These are phyloP conservation scores for Eragrostis curvula DNA, from an alignment of 176 grass and related monocot species.

Conservation along the genomic window DNA sequence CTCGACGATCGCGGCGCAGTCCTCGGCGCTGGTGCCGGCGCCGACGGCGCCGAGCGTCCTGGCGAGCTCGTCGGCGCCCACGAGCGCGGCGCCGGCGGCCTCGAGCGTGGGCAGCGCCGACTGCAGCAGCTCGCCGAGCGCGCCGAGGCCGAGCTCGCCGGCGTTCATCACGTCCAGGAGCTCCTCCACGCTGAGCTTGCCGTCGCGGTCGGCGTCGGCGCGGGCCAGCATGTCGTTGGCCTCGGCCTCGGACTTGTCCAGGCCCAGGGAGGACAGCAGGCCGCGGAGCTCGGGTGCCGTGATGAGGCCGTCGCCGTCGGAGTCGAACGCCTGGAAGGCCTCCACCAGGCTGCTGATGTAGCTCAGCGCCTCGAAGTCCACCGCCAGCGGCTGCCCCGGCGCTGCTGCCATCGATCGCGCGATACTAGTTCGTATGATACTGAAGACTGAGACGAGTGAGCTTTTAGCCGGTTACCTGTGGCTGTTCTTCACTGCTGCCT, in stretches of 20 bases:
- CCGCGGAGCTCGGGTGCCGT: constrained; percentile 62
- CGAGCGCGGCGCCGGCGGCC: constrained; percentile 42
- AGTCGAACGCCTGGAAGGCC: constrained; percentile 90
- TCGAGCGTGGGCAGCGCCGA: constrained; percentile 60
- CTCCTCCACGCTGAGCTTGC: constrained; percentile 70
- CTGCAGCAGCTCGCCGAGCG: constrained; percentile 67
- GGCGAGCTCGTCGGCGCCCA: constrained; percentile 61
- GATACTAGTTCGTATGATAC: not conserved
- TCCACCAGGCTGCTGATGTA: constrained; percentile 86
- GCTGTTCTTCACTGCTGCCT: not conserved
- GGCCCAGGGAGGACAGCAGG: constrained; percentile 73
- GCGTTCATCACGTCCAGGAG: constrained; percentile 79
- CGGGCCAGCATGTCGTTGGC: constrained; percentile 67
- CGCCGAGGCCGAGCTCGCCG: constrained; percentile 61
- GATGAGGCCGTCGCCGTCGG: constrained; percentile 69
- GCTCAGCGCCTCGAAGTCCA: constrained; percentile 76
- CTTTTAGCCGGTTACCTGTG: not conserved
- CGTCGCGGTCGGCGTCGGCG: constrained; percentile 60
- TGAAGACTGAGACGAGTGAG: not conserved
- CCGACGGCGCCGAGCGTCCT: constrained; percentile 49
- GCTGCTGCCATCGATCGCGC: constrained; percentile 25
- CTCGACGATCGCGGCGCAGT: constrained; percentile 73
- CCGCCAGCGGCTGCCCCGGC: constrained; percentile 30
- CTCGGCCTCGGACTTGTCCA: constrained; percentile 53
- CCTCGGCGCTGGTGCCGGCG: constrained; percentile 54